These are phyloP conservation scores for Mucor saturninus DNA, from an alignment of 371 early-diverging fungal genomes.

Conservation along the genomic window DNA sequence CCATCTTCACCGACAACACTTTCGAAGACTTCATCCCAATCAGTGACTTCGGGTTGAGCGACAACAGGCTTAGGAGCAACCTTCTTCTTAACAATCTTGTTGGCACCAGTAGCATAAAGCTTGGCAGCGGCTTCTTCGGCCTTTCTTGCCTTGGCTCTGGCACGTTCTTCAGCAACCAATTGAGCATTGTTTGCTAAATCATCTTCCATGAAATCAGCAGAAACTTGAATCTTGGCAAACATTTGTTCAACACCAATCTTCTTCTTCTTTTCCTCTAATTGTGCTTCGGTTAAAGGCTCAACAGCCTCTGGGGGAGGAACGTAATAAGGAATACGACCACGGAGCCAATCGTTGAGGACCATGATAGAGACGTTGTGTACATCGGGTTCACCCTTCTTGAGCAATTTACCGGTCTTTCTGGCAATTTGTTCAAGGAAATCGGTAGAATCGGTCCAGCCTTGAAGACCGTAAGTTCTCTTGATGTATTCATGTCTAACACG, in stretches of 20 bases:
- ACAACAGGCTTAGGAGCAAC: conserved; percentile 36
- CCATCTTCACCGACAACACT: conserved; percentile 78
- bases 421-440: conserved; percentile 95
- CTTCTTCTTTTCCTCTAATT: conserved; percentile 42
- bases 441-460: conserved; percentile 79
- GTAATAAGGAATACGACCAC: conserved; percentile 98
- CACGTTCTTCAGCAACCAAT: conserved; percentile 54
- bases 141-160: conserved; percentile 49
- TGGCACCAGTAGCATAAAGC: conserved; percentile 9
- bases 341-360: conserved; percentile 98
- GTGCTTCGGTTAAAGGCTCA: conserved; percentile 33
- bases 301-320: conserved; percentile 79
- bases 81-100: conserved; percentile 18
- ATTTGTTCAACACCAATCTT: conserved; percentile 74
- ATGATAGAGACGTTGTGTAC: conserved; percentile 93
- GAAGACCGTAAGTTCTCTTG: conserved; percentile 88
- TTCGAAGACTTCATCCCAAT: conserved; percentile 91
- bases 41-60: conserved; percentile 58
- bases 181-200: conserved; percentile 73
- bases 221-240: conserved; percentile 84
- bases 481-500: conserved; percentile 92
- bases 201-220: conserved; percentile 75
- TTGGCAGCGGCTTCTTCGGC: conserved; percentile 45
- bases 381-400: conserved; percentile 98
- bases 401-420: conserved; percentile 88